Base-by-base conservation (phyloP, 805 yeast genomes). In the Kockiozyma suomiensis region DNA sequence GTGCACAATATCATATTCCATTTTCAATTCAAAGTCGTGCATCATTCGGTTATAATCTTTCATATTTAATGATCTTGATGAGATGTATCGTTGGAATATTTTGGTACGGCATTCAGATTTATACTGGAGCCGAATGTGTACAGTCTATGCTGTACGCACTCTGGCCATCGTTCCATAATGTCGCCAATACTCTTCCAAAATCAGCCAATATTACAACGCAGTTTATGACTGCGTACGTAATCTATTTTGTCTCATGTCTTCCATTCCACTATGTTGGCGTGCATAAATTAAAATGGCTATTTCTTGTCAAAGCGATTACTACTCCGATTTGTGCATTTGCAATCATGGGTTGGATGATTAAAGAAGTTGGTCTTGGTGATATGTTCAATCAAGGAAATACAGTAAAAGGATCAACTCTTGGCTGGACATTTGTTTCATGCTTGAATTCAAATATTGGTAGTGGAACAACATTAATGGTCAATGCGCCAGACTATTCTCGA, bases 201-300 rank as follows among this genome's bases (percentile, higher is more conserved):
- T 46, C 56, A 7, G 60, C 56, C 8, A 50, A 65, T 33, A 63
- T 63, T 51, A 54, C 59, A 15, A 62, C 66, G 8, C 88, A 85
- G 72, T 83, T 83, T 56, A 86, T 89, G 73, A 77, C 90, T 72
- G 78, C 85, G 25, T 90, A 88, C 73, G 90, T 92, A 75, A 74
- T 91, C 52, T 91, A 87, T 74, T 91, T 96, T 91, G 75, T 89
- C 10, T 79, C 81, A 58, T 86, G 90, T 52, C 79, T 91, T 60
- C 97, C 97, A 3, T 86, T 87, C 64, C 81, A 91, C 66, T 88
- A 88, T 81, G 82, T 90, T 68, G 87, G 86, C 50, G 96, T 96
- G 8, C 96, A 91, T 70, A 80, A 81, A 58, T 83, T 91, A 59
- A 84, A 96, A 70, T 94, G 90, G 75, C 78, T 91, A 66, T 91